A percentile compares a stretch with the other conserved stretches of the same genome.
These are phyloP conservation scores for Hamigera avellanea DNA, from an alignment of 495 filamentous ascomycete species.

Conservation along the genomic window DNA sequence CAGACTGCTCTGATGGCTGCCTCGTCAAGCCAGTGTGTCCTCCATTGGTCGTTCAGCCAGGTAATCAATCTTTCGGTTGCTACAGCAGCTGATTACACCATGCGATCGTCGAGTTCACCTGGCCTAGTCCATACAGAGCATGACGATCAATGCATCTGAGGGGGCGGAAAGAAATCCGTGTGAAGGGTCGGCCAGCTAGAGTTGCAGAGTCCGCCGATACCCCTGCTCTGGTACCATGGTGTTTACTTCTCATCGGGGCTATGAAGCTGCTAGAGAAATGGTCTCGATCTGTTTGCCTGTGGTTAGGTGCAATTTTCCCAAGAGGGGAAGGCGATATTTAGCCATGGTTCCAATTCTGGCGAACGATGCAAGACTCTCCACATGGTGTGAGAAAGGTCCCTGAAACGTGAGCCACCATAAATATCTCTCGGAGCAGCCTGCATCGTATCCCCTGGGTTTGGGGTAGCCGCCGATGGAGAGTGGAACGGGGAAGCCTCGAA, in stretches of 20 bases:
- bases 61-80: conserved; percentile 15
- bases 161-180: conserved; percentile 1
- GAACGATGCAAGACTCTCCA: conserved; percentile 47
- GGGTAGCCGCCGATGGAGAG: conserved; percentile 22
- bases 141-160: conserved; percentile 1
- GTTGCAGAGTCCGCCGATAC: background rate
- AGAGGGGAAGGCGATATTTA: background rate
- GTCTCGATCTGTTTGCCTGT: conserved; percentile 1
- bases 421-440: conserved; percentile 10
- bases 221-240: background rate
- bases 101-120: conserved; percentile 10
- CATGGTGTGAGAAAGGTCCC: conserved; percentile 25
- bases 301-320: background rate
- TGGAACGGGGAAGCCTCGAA: conserved; percentile 31
- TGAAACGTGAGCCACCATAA: conserved; percentile 15
- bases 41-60: conserved; percentile 7
- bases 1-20: conserved; percentile 25
- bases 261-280: background rate
- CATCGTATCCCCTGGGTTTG: conserved; percentile 14
- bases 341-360: conserved; percentile 4
- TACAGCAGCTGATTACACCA: conserved; percentile 8
- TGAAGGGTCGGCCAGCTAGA: background rate
- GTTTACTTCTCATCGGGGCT: too few species aligned
- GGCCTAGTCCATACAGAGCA: too few species aligned
- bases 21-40: conserved; percentile 9